A percentile compares a stretch with the other conserved stretches of the same genome.
These are phyloP conservation scores for Phyllosticta citrichinensis DNA, from an alignment of 2,329 filamentous ascomycete species.

Conservation along the genomic window DNA sequence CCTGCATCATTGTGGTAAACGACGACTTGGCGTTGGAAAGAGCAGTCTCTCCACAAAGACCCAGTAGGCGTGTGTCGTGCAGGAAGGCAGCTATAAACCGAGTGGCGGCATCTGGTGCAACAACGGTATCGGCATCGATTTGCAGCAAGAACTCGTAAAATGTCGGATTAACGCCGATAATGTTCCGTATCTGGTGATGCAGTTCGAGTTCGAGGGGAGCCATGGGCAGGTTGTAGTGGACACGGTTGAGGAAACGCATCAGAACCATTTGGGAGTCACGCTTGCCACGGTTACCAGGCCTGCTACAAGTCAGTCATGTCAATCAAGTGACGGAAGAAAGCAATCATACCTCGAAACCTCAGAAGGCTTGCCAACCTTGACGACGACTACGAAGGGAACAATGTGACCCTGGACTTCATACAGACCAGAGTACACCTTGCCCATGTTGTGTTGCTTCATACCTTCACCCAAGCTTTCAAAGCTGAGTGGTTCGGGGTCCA, in stretches of 20 bases:
- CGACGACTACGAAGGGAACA: conserved; percentile 90
- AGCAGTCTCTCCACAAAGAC: conserved; percentile 87
- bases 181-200: conserved; percentile 97
- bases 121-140: conserved; percentile 94
- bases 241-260: conserved; percentile 98
- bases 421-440: conserved; percentile 92
- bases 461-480: conserved; percentile 96
- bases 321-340: not conserved
- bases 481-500: conserved; percentile 90
- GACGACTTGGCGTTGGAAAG: conserved; percentile 88
- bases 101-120: conserved; percentile 78
- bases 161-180: conserved; percentile 95
- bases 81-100: conserved; percentile 88
- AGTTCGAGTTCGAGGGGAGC: conserved; percentile 94
- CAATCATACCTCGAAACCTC: conserved; percentile 46
- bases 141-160: conserved; percentile 97
- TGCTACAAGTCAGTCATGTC: conserved; percentile 14
- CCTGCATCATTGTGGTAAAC: conserved; percentile 97
- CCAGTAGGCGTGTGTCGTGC: conserved; percentile 86
- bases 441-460: conserved; percentile 98
- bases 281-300: conserved; percentile 93
- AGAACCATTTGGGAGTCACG: conserved; percentile 97
- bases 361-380: conserved; percentile 87
- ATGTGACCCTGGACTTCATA: conserved; percentile 98
- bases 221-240: conserved; percentile 96